Base-by-base conservation (phyloP, 768 basidiomycete species). In the Mycena chlorophos region DNA sequence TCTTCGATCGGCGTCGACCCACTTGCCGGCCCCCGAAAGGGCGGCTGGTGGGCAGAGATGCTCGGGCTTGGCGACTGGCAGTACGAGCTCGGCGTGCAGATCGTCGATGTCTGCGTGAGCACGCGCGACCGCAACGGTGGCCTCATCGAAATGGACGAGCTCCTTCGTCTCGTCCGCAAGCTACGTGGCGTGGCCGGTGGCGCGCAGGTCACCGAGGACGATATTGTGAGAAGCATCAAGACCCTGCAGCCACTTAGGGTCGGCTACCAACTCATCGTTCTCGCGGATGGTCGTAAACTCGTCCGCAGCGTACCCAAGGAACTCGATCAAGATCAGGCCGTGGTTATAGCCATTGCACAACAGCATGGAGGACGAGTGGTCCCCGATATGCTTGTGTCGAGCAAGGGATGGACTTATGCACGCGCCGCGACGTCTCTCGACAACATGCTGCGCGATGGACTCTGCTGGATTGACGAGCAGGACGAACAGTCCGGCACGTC, bases 381-480 rank as follows among this genome's bases (percentile, higher is more conserved):
- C 0, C 85, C 87, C 62, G 80, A 83, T 17, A 69, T 78, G 34
- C 71, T 95, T 25, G 79, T 88, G 42, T 65, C 67, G 27, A 70
- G 78, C 50, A 83, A 82, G 16, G 87, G 85, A 4, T 99, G 97
- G 97, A 83, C 84, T 1, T 69, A 78, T 47, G 89, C 89, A 30
- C 80, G 97, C 25, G 88, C 90, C 3, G 76, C 79, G 46, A 79
- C 84, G 12, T 94, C 88, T 1, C 70, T 98, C 64, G 87, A 94
- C 64, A 94, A 95, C 58, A 94, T 96, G 86, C 80, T 92, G 58
- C 79, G 88, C 25, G 94, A 98, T 59, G 96, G 95, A 1, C 74
- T 96, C 23, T 95, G 92, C 55, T 99, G 97, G 97, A 67, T 98
- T 27, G 97, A 99, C 65, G 87, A 91, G 23, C 94, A 97, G 70